A percentile compares a stretch with the other conserved stretches of the same genome.
These are phyloP conservation scores for Martiniozyma asiatica DNA, from an alignment of 1,139 yeast genomes.

Conservation along the genomic window DNA sequence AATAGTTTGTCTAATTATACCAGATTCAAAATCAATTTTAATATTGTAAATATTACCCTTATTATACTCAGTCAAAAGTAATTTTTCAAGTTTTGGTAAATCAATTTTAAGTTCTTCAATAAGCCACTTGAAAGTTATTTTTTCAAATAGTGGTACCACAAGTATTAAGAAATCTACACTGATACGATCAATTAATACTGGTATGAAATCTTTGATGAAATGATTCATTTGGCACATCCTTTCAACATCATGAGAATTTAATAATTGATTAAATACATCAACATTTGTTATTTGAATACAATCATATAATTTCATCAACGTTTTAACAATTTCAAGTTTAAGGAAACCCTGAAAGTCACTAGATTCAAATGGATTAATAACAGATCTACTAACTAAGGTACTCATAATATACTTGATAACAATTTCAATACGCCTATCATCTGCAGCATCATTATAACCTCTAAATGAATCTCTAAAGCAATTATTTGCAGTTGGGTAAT, in stretches of 20 bases:
- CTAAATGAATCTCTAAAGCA: conserved; percentile 66
- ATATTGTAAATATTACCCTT: conserved; percentile 33
- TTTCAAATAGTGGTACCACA: conserved; percentile 12
- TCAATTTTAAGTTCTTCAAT: conserved; percentile 11
- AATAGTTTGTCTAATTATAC: too few species aligned
- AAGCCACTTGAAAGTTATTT: conserved; percentile 12
- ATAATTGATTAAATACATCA: conserved; percentile 19
- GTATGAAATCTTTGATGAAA: conserved; percentile 23
- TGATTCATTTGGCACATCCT: conserved; percentile 23
- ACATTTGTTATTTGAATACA: conserved; percentile 16
- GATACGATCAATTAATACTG: conserved; percentile 19
- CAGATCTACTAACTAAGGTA: conserved; percentile 50
- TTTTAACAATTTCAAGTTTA: conserved; percentile 8
- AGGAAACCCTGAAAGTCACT: conserved; percentile 37
- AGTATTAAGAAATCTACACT: conserved; percentile 12
- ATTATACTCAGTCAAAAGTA: conserved; percentile 27
- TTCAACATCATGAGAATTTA: conserved; percentile 19
- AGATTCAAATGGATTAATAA: conserved; percentile 55
- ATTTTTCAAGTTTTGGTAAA: conserved; percentile 11
- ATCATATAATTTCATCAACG: conserved; percentile 16
- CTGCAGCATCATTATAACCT: conserved; percentile 72
- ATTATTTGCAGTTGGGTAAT: conserved; percentile 50
- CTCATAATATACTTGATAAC: conserved; percentile 54
- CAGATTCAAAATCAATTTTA: conserved; percentile 37
- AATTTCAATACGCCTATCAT: conserved; percentile 41